Base-by-base conservation (phyloP, 73 alveolate species). In the Paramecium caudatum region DNA sequence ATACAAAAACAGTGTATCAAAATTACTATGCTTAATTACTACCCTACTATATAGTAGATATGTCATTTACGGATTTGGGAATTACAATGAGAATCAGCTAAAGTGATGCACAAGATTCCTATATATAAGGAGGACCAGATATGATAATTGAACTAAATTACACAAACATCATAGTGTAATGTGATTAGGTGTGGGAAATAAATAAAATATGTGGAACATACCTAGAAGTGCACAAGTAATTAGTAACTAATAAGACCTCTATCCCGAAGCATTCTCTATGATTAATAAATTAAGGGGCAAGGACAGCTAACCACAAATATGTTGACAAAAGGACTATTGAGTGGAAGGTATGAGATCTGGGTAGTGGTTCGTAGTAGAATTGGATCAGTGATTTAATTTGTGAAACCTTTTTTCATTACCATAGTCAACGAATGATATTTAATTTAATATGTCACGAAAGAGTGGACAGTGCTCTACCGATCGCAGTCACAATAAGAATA, bases 321-420 rank as follows among this genome's bases (percentile, higher is more conserved):
- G 46, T 19, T 37, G 43, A 74, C 88, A 5, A 74, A 74, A 74
- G 49, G 21, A 21, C n/a, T 74, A 19, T 5, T 21, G 55, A 37
- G 69, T 41, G 88, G 88, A 19, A 16, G 88, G 7, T 74, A 74
- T 74, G 62, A 74, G 43, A 74, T 74, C 2, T 74, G 88, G 88
- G 23, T 74, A 17, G 65, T 43, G 5, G 39, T 74, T 16, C 43
- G 88, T 13, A 74, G 88, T 74, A 37, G 55, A 45, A 39, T 74
- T 27, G 88, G 88, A 16, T 74, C 69, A 34, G 68, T 74, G 13
- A 74, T 74, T 37, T 13, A 41, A 21, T 37, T 21, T 37, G 62
- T 74, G 62, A 36, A 74, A 74, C 32, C 88, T 21, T 74, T 74
- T 74, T 74, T 39, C 33, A 36, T 65, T 9, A 65, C 83, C 34